Evolutionary conservation across 2,329 filamentous ascomycete species (phyloP), one percentile per base, ranked within the genome.

Genomic region (Exophiala calicioides): DNA sequence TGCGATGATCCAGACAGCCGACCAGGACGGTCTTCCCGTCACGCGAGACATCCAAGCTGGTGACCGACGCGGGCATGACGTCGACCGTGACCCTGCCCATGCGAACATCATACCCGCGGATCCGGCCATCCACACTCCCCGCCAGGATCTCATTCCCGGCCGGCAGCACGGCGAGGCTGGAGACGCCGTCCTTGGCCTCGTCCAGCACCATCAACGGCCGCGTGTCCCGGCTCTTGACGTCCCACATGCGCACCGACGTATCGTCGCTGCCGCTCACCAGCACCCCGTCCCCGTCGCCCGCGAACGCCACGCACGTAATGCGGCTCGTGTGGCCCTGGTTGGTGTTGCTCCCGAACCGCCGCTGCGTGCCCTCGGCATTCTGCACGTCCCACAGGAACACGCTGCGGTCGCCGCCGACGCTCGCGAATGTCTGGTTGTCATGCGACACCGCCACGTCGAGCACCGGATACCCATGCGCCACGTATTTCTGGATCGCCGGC

Each of bases 311-410:
- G 34, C 81, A 78, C 65, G 96, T 94, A 44, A 97, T 77, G 23
- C 90, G 75, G 33, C 81, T 80, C 2, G 75, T 76, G 68, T 93
- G 88, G 0, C 85, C 86, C 56, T 66, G 63, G 9, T 60, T 51
- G 3, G 57, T 51, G 47, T 77, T 78, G 16, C 78, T 78, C 13
- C 76, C 76, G 67, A 91, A 93, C 20, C 93, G 79, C 16, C 88
- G 79, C 19, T 86, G 72, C 3, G 91, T 95, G 32, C 44, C 50
- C 58, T 80, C 77, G 13, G 86, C 89, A 2, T 84, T 86, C 35
- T 85, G 77, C 0, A 97, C 93, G 68, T 98, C 93, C 93, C 93
- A 97, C 4, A 96, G 76, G 64, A 96, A 96, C 0, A 95, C 89
- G 52, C 80, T 78, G 59, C 91, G 87, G 71, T 98, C 93, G 49